Evolutionary conservation across 2,329 filamentous ascomycete genomes (phyloP).

Genomic region (Blumeriella jaapii): DNA sequence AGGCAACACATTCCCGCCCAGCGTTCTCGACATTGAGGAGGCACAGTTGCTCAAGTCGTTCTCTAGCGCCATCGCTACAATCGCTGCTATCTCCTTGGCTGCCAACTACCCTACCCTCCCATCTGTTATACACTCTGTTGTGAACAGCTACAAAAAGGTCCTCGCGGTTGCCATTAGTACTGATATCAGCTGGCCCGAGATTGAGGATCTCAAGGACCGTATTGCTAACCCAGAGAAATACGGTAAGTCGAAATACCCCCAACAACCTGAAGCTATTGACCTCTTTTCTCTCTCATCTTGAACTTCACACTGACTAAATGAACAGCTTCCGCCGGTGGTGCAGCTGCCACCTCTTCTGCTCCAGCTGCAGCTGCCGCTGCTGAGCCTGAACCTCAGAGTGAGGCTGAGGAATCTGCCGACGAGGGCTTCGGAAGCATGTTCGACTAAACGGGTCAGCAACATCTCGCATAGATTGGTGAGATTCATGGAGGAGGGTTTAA

Average conservation of each 20-base stretch:
- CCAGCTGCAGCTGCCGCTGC: slow-evolving; percentile 41
- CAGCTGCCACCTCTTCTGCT: slow-evolving; percentile 42
- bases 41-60: slow-evolving; percentile 83
- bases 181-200: slow-evolving; percentile 88
- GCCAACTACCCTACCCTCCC: slow-evolving; percentile 92
- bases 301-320: no score
- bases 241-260: no score
- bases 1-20: slow-evolving; percentile 80
- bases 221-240: slow-evolving; percentile 98
- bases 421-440: slow-evolving; percentile 70
- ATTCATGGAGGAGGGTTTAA: slow-evolving; percentile 11
- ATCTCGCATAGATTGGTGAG: slow-evolving; percentile 17
- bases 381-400: slow-evolving; percentile 53
- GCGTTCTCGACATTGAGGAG: slow-evolving; percentile 88
- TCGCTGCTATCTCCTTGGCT: slow-evolving; percentile 85
- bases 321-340: slow-evolving; percentile 69
- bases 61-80: slow-evolving; percentile 68
- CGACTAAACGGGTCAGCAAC: slow-evolving; percentile 35
- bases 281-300: no score
- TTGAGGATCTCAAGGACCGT: slow-evolving; percentile 97
- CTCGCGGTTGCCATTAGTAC: slow-evolving; percentile 82
- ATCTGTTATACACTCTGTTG: slow-evolving; percentile 87
- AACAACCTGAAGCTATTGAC: no score
- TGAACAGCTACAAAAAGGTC: slow-evolving; percentile 98
- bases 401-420: slow-evolving; percentile 54